Evolutionary conservation across 2,329 filamentous ascomycete species (phyloP).

Genomic region (Intubia oerlemansii): DNA sequence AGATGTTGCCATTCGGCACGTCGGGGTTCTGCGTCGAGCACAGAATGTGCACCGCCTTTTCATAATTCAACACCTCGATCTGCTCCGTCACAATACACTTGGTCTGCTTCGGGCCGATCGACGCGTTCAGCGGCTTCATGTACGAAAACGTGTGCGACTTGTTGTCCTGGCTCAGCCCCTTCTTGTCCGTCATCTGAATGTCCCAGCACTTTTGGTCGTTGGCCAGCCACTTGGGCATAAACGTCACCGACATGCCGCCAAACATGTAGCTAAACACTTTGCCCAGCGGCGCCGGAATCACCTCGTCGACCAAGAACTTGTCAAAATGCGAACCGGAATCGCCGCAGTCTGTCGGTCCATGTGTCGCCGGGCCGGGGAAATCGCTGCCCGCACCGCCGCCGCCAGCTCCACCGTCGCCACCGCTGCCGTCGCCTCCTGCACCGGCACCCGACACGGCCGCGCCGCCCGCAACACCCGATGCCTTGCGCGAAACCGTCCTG

Average conservation of each 20-base stretch:
- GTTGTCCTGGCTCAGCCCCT: slow-evolving; percentile 53
- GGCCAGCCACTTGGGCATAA: slow-evolving; percentile 71
- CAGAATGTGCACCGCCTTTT: slow-evolving; percentile 67
- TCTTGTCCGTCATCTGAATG: slow-evolving; percentile 70
- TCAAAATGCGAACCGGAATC: slow-evolving; percentile 67
- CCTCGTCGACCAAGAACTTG: slow-evolving; percentile 64
- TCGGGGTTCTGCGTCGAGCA: slow-evolving; percentile 80
- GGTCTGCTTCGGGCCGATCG: slow-evolving; percentile 82
- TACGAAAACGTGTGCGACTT: slow-evolving; percentile 61
- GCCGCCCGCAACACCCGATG: slow-evolving; percentile 30
- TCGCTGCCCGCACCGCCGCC: slow-evolving; percentile 19
- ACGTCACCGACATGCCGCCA: slow-evolving; percentile 55
- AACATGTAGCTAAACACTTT: slow-evolving; percentile 83
- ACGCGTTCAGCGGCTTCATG: slow-evolving; percentile 68
- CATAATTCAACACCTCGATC: slow-evolving; percentile 67
- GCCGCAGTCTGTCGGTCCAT: slow-evolving; percentile 68
- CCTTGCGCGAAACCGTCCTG: slow-evolving; percentile 44
- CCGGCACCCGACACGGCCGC: background rate
- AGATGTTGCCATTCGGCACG: slow-evolving; percentile 83
- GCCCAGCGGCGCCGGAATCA: slow-evolving; percentile 69
- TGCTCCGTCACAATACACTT: slow-evolving; percentile 80
- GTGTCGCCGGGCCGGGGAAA: slow-evolving; percentile 67
- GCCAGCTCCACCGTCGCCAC: slow-evolving; percentile 18
- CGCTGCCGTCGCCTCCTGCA: slow-evolving; percentile 3
- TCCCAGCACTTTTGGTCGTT: slow-evolving; percentile 79